Conservation (phyloP, 441 rosid species). For the Erodium trifolium region DNA sequence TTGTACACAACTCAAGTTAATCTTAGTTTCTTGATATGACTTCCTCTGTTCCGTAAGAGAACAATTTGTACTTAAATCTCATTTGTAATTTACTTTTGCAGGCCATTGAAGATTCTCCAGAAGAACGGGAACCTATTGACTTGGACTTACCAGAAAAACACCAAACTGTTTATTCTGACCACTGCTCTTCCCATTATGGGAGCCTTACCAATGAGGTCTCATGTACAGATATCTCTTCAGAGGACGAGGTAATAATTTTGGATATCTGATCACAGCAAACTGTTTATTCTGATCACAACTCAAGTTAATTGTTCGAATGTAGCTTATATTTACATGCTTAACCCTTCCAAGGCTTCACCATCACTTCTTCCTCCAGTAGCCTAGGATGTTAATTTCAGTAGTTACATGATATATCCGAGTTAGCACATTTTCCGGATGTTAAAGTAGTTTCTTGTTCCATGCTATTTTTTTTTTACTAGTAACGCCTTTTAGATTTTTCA, state of each 20-base stretch:
- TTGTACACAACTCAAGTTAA: background rate
- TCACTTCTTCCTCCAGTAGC: background rate
- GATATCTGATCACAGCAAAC: background rate
- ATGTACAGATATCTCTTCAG: constrained; percentile 36
- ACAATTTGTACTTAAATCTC: background rate
- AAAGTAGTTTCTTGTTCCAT: constrained; percentile 31
- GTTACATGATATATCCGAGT: constrained; percentile 26
- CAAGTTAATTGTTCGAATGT: background rate
- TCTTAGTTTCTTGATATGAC: background rate
- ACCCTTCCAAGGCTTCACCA: background rate
- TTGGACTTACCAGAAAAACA: constrained; percentile 2
- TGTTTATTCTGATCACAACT: background rate
- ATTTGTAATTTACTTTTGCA: constrained; percentile 23
- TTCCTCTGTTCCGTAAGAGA: background rate
- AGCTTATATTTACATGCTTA: constrained; percentile 6
- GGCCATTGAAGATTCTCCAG: constrained; percentile 47
- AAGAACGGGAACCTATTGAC: constrained; percentile 23
- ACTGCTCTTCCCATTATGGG: constrained; percentile 39
- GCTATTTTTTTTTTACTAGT: background rate
- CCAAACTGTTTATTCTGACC: constrained; percentile 27
- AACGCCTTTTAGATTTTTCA: background rate
- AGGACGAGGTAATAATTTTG: constrained; percentile 44
- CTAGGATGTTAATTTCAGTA: background rate
- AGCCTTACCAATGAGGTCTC: constrained; percentile 43
- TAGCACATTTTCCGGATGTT: constrained; percentile 68